A percentile compares a stretch with the other conserved stretches of the same genome.
phyloP scores from a whole-genome alignment of 192 early-diverging fungal species.

The Geranomyces michiganensis region DNA sequence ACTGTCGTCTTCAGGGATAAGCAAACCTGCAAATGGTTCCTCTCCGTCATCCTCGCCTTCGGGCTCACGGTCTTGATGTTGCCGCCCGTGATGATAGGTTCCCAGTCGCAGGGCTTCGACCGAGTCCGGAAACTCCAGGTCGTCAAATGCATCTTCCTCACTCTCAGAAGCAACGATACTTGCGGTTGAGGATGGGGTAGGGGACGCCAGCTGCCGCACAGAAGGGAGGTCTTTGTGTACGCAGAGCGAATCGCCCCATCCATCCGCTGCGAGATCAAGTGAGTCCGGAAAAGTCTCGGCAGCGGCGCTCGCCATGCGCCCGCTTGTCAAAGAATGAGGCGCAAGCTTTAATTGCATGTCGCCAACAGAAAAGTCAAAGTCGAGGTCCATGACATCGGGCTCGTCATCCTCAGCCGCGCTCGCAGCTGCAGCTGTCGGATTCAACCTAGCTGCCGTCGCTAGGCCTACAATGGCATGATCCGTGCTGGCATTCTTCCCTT shows the following conservation, averaged over 20 bases:
- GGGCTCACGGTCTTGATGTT: background rate
- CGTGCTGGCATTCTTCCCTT: background rate
- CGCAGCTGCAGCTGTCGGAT: too few species aligned
- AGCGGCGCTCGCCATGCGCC: background rate
- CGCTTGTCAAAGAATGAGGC: background rate
- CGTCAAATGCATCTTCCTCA: slow-evolving; percentile 50
- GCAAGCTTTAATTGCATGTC: background rate
- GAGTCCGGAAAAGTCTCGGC: background rate
- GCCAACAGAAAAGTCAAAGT: slow-evolving; percentile 28
- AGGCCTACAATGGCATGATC: background rate
- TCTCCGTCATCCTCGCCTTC: slow-evolving; percentile 8
- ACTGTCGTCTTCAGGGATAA: slow-evolving; percentile 7
- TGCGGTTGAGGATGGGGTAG: slow-evolving; percentile 46
- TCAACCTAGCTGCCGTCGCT: too few species aligned
- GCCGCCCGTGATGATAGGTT: background rate
- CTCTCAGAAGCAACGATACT: slow-evolving; percentile 48
- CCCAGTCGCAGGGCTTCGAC: slow-evolving; percentile 10
- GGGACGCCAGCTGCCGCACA: slow-evolving; percentile 27
- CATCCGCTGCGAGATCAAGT: slow-evolving; percentile 5
- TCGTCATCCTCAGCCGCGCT: background rate
- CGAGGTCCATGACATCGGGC: slow-evolving; percentile 15
- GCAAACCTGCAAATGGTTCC: slow-evolving; percentile 13
- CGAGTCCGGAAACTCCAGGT: slow-evolving; percentile 42
- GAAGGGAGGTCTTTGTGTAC: slow-evolving; percentile 11
- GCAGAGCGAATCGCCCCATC: slow-evolving; percentile 12